Evolutionary conservation across 768 basidiomycete species (phyloP), one percentile per base, ranked within the genome.

Genomic region (Podaxis mareebaensis): DNA sequence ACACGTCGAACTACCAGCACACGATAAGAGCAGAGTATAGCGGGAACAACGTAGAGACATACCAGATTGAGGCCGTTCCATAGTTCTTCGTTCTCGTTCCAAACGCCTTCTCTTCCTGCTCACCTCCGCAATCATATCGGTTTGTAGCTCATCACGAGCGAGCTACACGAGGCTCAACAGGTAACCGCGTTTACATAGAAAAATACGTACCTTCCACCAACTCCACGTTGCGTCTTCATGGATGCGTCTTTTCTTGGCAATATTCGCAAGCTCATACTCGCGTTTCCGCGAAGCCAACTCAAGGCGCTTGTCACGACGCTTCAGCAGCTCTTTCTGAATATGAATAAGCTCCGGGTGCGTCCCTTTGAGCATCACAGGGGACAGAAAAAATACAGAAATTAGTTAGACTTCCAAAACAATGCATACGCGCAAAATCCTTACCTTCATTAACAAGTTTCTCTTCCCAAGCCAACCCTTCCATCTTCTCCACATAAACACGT

Each of bases 401-500:
- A 60, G 20, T 60, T 10, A 22, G 2, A 26, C 17, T 28, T 38
- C 61, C 52, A 6, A 55, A 36, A 54, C 33, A 20, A 22, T 17
- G 44, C 44, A 46, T 59, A 20, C 57, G 26, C 22, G 78, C 87
- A 68, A 54, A 30, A 55, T 15, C 28, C 39, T 53, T 67, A 95
- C 95, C 92, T 48, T 89, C 84, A 30, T 84, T 79, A 24, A 99
- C 82, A 68, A 95, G 78, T 13, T 84, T 77, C 70, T 98, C 95
- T 74, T 99, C 96, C 85, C 89, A 90, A 38, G 92, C 90, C 7
- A 96, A 78, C 3, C 85, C 87, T 44, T 95, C 92, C 93, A 98
- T 95, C 73, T 95, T 92, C 77, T 99, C 96, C 20, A 98, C 81
- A 73, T 96, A 98, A 15, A 98, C 80, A 55, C 87, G 81, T 72